A percentile compares a stretch with the other conserved stretches of the same genome.
These are phyloP conservation scores for Tilletia setariae DNA, from an alignment of 1,284 basidiomycete species.

Conservation along the genomic window DNA sequence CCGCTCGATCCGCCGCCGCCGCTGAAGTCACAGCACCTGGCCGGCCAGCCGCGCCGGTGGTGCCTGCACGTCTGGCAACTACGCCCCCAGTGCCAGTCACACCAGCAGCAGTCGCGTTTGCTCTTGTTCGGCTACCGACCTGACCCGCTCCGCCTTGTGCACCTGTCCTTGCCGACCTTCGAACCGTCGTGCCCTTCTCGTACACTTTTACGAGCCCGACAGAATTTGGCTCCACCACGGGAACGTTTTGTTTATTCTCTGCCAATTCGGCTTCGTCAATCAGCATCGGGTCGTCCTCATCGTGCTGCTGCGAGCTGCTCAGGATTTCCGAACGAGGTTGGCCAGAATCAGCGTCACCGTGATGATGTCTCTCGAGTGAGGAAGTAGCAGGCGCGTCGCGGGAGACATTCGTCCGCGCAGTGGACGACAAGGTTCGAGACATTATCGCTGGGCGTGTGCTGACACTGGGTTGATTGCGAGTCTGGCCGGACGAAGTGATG, in stretches of 20 bases:
- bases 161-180: not conserved
- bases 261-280: not conserved
- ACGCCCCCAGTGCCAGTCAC: not conserved
- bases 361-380: too few relatives aligned
- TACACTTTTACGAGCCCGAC: not conserved
- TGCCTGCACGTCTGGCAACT: not conserved
- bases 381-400: too few relatives aligned
- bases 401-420: too few relatives aligned
- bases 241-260: constrained; percentile 1
- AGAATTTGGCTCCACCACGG: not conserved
- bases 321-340: too few relatives aligned
- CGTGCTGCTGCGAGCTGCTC: too few relatives aligned
- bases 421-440: too few relatives aligned
- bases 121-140: not conserved
- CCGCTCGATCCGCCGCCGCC: not conserved
- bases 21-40: not conserved
- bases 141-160: not conserved
- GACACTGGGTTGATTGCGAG: too few relatives aligned
- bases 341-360: too few relatives aligned
- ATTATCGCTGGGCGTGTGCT: too few relatives aligned
- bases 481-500: too few relatives aligned
- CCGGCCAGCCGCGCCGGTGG: not conserved
- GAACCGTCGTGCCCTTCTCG: not conserved
- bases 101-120: not conserved
- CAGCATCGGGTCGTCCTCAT: constrained; percentile 2